Conservation (phyloP, 345 rosid genomes). For the Citrus trifoliata region DNA sequence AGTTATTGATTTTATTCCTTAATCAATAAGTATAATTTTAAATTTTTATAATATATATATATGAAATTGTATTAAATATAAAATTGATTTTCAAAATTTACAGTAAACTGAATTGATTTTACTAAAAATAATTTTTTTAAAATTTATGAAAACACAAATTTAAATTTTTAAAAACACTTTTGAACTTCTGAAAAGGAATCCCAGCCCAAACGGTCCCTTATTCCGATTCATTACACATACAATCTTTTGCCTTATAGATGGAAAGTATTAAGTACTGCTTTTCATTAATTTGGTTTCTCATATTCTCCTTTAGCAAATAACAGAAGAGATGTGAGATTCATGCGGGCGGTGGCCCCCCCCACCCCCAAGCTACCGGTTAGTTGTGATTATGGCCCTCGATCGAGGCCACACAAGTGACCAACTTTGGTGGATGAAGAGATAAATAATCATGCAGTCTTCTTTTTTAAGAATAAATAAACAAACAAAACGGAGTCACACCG, state of each 20-base stretch:
- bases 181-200: too few species aligned
- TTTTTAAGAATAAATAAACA: neutral
- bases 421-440: neutral
- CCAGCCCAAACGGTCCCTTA: too few species aligned
- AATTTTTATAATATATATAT: too few species aligned
- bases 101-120: too few species aligned
- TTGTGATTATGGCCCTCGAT: neutral
- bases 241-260: neutral
- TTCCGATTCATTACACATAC: neutral
- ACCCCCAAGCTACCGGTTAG: too few species aligned
- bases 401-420: neutral
- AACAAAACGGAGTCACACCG: neutral
- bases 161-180: too few species aligned
- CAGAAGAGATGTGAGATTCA: neutral
- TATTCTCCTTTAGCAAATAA: neutral
- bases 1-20: too few species aligned
- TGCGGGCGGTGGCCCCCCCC: neutral
- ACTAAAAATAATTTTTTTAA: too few species aligned
- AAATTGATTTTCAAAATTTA: too few species aligned
- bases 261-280: neutral
- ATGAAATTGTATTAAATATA: too few species aligned
- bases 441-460: neutral
- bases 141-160: too few species aligned
- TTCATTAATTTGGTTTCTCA: neutral
- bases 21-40: too few species aligned